Evolutionary conservation across 2,329 filamentous ascomycete genomes (phyloP).

Genomic region (Trichophyton simii): DNA sequence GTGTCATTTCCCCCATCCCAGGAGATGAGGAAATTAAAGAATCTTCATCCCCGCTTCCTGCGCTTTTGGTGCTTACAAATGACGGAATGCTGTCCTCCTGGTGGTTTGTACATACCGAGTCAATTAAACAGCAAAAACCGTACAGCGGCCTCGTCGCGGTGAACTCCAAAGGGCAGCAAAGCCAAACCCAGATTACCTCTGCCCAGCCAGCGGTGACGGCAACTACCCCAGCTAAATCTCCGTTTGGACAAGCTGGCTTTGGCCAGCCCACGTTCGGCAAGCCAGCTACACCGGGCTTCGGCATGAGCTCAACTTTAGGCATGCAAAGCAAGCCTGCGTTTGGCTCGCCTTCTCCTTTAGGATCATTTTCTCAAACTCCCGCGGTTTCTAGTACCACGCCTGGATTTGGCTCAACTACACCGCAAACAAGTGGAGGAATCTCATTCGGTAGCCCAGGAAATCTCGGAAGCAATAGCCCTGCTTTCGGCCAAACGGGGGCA

Average conservation of each 20-base stretch:
- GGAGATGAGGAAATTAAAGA: constrained; percentile 68
- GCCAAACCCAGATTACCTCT: constrained; percentile 16
- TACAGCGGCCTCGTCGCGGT: constrained; percentile 56
- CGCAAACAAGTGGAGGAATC: constrained; percentile 13
- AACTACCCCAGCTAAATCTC: constrained; percentile 10
- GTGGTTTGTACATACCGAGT: constrained; percentile 87
- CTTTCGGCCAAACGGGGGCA: constrained; percentile 23
- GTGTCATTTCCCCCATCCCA: constrained; percentile 63
- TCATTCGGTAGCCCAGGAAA: constrained; percentile 27
- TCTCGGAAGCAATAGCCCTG: constrained; percentile 19
- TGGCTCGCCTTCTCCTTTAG: constrained; percentile 1
- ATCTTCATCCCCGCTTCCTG: constrained; percentile 69
- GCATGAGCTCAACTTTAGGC: constrained; percentile 12
- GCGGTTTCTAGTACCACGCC: constrained; percentile 16
- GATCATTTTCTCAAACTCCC: not conserved
- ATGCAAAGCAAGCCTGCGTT: constrained; percentile 10
- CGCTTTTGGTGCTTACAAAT: constrained; percentile 73
- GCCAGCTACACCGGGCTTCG: constrained; percentile 17
- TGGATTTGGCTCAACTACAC: constrained; percentile 24
- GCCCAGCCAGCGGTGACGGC: constrained; percentile 13
- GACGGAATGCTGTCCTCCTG: constrained; percentile 74
- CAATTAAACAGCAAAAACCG: constrained; percentile 58
- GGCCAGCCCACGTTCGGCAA: constrained; percentile 19
- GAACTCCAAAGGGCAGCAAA: constrained; percentile 19
- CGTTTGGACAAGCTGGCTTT: constrained; percentile 15